phyloP scores from a whole-genome alignment of 176 grass and related monocot species.

The Zea luxurians region DNA sequence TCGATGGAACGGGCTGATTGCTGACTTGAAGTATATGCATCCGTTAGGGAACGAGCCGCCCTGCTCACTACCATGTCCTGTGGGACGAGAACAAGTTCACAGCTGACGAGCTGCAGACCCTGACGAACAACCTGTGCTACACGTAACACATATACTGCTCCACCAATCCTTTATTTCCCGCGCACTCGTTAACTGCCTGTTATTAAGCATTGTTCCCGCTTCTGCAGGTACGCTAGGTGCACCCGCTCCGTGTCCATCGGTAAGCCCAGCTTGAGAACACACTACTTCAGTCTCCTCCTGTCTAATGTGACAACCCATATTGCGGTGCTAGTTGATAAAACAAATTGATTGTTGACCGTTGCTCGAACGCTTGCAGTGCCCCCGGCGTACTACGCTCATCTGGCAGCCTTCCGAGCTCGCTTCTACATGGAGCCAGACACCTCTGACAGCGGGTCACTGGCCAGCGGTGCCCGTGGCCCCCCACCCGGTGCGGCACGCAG shows the following conservation, averaged over 20 bases:
- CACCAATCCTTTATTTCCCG: conserved; percentile 3
- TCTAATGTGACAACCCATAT: neutral
- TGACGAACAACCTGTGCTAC: conserved; percentile 99
- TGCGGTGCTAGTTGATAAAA: neutral
- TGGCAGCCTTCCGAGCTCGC: conserved; percentile 81
- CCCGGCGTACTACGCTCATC: conserved; percentile 86
- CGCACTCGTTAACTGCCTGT: neutral
- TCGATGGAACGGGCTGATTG: conserved; percentile 6
- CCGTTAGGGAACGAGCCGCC: conserved; percentile 86
- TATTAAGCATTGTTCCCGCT: conserved; percentile 15
- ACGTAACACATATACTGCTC: conserved; percentile 60
- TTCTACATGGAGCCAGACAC: conserved; percentile 93
- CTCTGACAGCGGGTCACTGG: conserved; percentile 82
- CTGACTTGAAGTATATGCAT: conserved; percentile 16
- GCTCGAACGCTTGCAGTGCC: conserved; percentile 59
- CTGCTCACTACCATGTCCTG: conserved; percentile 94
- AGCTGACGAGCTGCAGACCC: conserved; percentile 82
- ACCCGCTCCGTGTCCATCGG: conserved; percentile 88
- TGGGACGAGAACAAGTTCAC: conserved; percentile 99
- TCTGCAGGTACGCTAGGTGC: conserved; percentile 79
- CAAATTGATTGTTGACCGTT: neutral
- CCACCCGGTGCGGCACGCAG: conserved; percentile 43
- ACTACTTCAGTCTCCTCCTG: neutral
- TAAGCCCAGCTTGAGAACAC: conserved; percentile 34
- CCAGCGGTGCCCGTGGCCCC: conserved; percentile 55